Percentiles rank a stretch among this genome's conserved stretches.
These are phyloP conservation scores for Wickerhamiella occidentalis DNA, from an alignment of 805 yeast genomes.

Conservation along the genomic window DNA sequence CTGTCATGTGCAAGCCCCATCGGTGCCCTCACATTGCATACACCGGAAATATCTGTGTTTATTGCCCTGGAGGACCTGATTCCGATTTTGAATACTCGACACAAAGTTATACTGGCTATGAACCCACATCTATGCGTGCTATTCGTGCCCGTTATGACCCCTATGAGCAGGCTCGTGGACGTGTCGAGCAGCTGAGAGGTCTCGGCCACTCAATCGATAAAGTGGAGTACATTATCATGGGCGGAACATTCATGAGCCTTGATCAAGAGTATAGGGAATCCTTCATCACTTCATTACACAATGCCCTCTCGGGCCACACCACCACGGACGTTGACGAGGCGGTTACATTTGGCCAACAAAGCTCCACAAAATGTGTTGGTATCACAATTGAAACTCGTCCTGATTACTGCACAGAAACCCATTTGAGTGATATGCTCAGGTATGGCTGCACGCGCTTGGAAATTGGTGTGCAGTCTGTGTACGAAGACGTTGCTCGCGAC, in stretches of 20 bases:
- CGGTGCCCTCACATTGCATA: constrained; percentile 98
- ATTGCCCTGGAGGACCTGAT: constrained; percentile 98
- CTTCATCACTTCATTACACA: constrained; percentile 81
- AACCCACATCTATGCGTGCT: constrained; percentile 99
- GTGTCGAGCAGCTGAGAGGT: constrained; percentile 89
- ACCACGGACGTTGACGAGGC: constrained; percentile 86
- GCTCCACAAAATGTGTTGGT: constrained; percentile 94
- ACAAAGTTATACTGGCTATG: constrained; percentile 96
- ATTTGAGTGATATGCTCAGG: constrained; percentile 84
- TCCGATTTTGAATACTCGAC: constrained; percentile 96
- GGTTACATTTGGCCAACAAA: constrained; percentile 79
- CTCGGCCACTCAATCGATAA: constrained; percentile 94
- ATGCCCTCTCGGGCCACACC: constrained; percentile 86
- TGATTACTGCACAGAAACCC: constrained; percentile 94
- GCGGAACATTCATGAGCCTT: constrained; percentile 95
- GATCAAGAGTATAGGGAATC: constrained; percentile 81
- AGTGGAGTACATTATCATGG: constrained; percentile 96
- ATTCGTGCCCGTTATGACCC: constrained; percentile 97
- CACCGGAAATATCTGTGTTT: constrained; percentile 96
- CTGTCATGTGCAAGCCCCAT: constrained; percentile 98
- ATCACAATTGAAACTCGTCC: constrained; percentile 98
- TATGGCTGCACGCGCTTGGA: constrained; percentile 96
- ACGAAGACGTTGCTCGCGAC: constrained; percentile 97
- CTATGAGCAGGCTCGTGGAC: constrained; percentile 94
- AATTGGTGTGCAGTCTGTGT: constrained; percentile 93